Evolutionary conservation across 305 asterid species (phyloP), one percentile per base, ranked within the genome.

Genomic region (Solanum chacoense): DNA sequence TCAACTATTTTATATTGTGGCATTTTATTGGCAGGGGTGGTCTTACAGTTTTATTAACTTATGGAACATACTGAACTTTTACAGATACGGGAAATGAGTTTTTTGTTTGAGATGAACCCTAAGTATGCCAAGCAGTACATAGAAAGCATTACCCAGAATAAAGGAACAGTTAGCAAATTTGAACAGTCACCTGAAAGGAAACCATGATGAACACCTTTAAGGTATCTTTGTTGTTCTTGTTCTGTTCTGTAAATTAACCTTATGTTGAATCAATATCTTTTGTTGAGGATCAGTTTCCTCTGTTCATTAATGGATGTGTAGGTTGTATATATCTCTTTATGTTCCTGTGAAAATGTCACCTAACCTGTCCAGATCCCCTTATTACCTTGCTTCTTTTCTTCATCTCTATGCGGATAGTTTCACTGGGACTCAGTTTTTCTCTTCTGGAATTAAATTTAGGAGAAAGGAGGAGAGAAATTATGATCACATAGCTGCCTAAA

Each of bases 1-100:
- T 84, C 55, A 63, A 59, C 14, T 59, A n/a, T 59, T 84, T 37
- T 59, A 37, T 84, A 84, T 59, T 34, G 72, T 84, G 75, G 29
- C 73, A 32, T 12, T 84, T 22, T 12, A 4, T 34, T 59, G 9
- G 34, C 32, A 59, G 75, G 87, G 59, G 36, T 40, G 63, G 31
- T 83, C 87, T 18, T 83, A 50, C 42, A 29, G 5, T 83, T 63
- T 63, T 83, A 59, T 28, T 84, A 59, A 59, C 71, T 24, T 81
- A 36, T 87, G 89, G 29, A 77, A 55, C 45, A 35, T 42, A 35
- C 14, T 77, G 89, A 22, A 76, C 86, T 89, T 92, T 93, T 92
- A 59, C 87, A 95, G 96, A 93, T 96, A 88, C 92, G 91, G 92
- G 98, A 94, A 87, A 95, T 93, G 98, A 90, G 95, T 89, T 95